Conservation (phyloP, 805 yeast genomes). For the Naumovozyma dairenensis region DNA sequence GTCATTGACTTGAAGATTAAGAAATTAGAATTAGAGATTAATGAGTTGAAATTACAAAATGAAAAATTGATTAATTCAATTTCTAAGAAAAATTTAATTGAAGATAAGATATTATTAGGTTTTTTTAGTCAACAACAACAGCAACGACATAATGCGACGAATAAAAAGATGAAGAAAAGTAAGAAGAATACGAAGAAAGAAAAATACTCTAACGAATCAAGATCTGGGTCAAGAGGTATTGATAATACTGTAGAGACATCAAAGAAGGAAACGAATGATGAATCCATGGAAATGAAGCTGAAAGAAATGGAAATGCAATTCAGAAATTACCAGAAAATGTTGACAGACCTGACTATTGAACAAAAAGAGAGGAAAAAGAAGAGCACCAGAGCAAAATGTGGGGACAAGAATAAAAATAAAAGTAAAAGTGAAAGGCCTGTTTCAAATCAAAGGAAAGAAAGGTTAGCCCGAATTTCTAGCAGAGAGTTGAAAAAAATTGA, state of each 20-base stretch:
- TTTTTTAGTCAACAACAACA: conserved; percentile 8
- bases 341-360: conserved; percentile 14
- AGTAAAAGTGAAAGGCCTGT: conserved; percentile 2
- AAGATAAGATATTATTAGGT: conserved; percentile 17
- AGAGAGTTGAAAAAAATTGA: conserved; percentile 19
- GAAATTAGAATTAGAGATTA: conserved; percentile 26
- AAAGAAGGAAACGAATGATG: conserved; percentile 3
- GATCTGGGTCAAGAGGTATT: too few relatives aligned
- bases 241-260: neutral
- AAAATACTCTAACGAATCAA: neutral
- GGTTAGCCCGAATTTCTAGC: conserved; percentile 21
- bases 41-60: conserved; percentile 27
- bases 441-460: conserved; percentile 6
- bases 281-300: conserved; percentile 19
- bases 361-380: too few relatives aligned
- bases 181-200: conserved; percentile 1
- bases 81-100: conserved; percentile 17
- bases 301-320: conserved; percentile 23
- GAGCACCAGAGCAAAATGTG: too few relatives aligned
- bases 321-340: conserved; percentile 19
- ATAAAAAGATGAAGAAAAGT: neutral
- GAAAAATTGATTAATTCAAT: conserved; percentile 25
- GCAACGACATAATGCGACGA: conserved; percentile 2
- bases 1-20: conserved; percentile 24
- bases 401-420: neutral